Evolutionary conservation across 2,329 filamentous ascomycete species (phyloP).

Genomic region (Paramyrothecium sp.): DNA sequence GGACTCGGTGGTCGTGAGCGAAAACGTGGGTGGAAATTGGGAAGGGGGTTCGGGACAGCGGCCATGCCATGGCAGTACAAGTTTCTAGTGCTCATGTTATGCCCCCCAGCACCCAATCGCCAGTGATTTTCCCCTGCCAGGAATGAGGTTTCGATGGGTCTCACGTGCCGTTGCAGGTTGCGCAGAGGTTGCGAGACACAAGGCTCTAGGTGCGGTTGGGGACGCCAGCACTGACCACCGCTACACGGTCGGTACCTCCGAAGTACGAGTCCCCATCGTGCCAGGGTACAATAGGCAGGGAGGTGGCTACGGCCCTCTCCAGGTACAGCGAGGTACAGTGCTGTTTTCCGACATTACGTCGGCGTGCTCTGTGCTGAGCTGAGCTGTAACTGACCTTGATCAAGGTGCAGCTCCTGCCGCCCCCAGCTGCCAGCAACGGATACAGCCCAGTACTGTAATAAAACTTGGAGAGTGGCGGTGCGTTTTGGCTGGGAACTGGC

Average conservation of each 20-base stretch:
- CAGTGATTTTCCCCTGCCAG: conserved; percentile 3
- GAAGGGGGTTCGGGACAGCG: conserved; percentile 25
- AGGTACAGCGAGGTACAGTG: not conserved
- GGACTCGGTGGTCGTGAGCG: conserved; percentile 25
- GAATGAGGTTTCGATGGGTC: conserved; percentile 9
- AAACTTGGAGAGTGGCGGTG: not conserved
- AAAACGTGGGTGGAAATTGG: conserved; percentile 30
- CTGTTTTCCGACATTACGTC: not conserved
- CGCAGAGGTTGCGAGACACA: conserved; percentile 2
- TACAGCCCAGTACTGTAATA: not conserved
- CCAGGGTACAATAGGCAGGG: not conserved
- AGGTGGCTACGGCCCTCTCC: not conserved
- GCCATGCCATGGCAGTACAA: conserved; percentile 8
- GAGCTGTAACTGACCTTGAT: not conserved
- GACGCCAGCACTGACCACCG: not conserved
- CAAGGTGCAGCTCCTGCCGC: no score
- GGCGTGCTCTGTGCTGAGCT: not conserved
- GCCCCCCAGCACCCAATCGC: conserved; percentile 6
- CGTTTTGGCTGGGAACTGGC: no score
- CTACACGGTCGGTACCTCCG: not conserved
- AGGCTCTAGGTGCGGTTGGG: not conserved
- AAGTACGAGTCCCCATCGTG: not conserved
- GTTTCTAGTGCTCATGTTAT: no score
- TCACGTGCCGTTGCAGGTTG: conserved; percentile 10
- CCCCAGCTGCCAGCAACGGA: no score